Base-by-base conservation (phyloP, 2,329 filamentous ascomycete genomes). In the Drechslerella dactyloides region DNA sequence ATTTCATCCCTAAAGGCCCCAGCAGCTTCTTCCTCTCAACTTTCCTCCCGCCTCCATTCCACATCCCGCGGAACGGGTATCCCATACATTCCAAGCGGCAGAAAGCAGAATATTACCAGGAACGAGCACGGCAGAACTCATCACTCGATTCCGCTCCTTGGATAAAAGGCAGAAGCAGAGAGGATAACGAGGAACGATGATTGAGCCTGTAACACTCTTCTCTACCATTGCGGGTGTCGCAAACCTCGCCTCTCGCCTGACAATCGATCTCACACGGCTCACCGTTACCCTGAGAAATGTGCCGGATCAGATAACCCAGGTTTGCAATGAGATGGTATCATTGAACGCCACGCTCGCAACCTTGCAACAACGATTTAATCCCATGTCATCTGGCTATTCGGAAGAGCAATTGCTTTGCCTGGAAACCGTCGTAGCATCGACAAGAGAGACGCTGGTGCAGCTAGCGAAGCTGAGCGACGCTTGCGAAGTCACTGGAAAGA, bases 301-400 rank as follows among this genome's bases (percentile, higher is more conserved):
- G 46, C 68, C 68, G 60, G 68, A 72, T 65, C 68, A 72, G 60
- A 72, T 72, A 72, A 65, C 68, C 35, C 68, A 72, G 56, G 68
- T 72, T 35, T 72, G 68, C 37, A 72, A 65, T 72, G 68, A 72
- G 68, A 65, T 65, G 60, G 68, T 72, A 72, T 42, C 68, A 15
- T 61, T 72, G 56, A 65, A 72, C 27, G 51, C 60, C 42, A 72
- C 68, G 23, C 68, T 72, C 15, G 55, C 30, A 30, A 72, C 68
- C 21, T 55, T 72, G 30, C 68, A 72, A 42, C 68, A 72, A 61
- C 46, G 68, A 35, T 72, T 72, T 35, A 72, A 72, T 42, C 68
- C 68, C 5, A 53, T 42, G 46, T 61, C 27, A 42, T 72, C 68
- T 30, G 68, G 68, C 24, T 72, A 72, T 57, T 60, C 68, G 33